Evolutionary conservation across 306 rosid species (phyloP), one percentile per base, ranked within the genome.

Genomic region (Astragalus membranaceus): DNA sequence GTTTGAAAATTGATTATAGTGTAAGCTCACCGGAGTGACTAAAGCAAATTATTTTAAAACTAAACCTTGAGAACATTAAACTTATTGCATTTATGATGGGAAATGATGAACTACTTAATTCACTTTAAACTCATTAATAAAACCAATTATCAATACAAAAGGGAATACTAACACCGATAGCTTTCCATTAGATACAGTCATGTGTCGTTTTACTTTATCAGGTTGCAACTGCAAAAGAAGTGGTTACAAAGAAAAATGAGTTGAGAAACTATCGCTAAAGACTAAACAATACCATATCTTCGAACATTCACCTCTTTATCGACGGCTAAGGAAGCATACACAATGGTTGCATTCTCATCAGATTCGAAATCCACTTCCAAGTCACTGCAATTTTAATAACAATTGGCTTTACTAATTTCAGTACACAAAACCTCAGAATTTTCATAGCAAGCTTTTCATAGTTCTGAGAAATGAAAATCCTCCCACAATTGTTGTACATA

Each of bases 191-290:
- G 92, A 85, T 10, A 83, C 85, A 5, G 72, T 33, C 92, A 91
- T 83, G 61, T 54, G 50, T 72, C 96, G 88, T 79, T 82, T 89
- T 63, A 95, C 96, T 75, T 95, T 95, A 79, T 89, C 92, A 7
- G 99, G 99, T 73, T 91, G 99, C 89, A 95, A 86, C 79, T 75
- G 74, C 74, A 75, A 7, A 75, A 67, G 35, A 61, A 35, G 47
- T 13, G 16, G 2, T 56, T 35, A 39, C 5, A 39, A 60, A 12
- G 69, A 32, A 75, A 55, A 66, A 36, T 54, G 50, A 17, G 69
- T 8, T 15, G 56, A 64, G 46, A 73, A 43, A 53, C 2, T 11
- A 59, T 5, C 44, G 69, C 5, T 58, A 65, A 12, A 73, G n/a
- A n/a, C n/a, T n/a, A n/a, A n/a, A n/a, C n/a, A n/a, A n/a, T n/a